phyloP scores from a whole-genome alignment of 78 protist species.

The Speleostelium caveatum region DNA sequence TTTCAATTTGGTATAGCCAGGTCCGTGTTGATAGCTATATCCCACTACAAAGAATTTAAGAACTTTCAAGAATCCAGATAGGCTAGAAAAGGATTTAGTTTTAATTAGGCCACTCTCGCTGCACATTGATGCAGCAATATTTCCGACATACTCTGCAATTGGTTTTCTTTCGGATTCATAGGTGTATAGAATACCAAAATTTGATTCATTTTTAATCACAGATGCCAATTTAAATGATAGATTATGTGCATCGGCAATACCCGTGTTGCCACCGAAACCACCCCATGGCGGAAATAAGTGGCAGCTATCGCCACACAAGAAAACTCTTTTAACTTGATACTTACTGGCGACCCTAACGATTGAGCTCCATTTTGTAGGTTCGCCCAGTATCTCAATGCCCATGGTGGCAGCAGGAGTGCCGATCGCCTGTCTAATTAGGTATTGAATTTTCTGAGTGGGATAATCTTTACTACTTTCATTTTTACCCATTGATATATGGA shows the following conservation, averaged over 20 bases:
- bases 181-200: neutral
- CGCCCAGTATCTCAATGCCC: no score
- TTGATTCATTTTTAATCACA: neutral
- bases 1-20: no score
- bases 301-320: constrained; percentile 71
- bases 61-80: no score
- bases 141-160: neutral
- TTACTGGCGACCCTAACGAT: constrained; percentile 36
- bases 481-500: no score
- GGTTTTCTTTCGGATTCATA: constrained; percentile 65
- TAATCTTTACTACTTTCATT: no score
- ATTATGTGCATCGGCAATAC: constrained; percentile 74
- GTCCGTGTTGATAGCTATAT: no score
- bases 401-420: no score
- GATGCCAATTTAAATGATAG: constrained; percentile 62
- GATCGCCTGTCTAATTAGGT: no score
- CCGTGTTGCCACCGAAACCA: constrained; percentile 78
- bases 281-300: constrained; percentile 77
- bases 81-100: no score
- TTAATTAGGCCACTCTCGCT: neutral
- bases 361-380: no score
- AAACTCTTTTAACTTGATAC: neutral
- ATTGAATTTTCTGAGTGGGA: no score
- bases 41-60: no score
- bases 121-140: neutral